Evolutionary conservation across 306 rosid genomes (phyloP), one percentile per base, ranked within the genome.

Genomic region (Castanopsis chinensis): DNA sequence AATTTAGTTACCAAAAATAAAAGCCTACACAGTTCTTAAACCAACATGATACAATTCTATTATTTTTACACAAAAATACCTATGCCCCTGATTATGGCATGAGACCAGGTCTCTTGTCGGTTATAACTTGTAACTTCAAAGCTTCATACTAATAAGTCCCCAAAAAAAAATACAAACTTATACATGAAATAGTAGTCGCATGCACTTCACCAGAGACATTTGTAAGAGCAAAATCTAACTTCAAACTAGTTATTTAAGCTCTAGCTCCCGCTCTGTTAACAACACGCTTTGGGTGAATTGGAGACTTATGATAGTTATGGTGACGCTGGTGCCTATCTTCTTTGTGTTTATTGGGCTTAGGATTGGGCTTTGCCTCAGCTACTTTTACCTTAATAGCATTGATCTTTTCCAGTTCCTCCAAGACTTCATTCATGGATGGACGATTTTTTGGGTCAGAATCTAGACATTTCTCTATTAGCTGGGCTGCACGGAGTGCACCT

Each of bases 361-460:
- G 14, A 0, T 5, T 21, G 45, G 35, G 1, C 76, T 83, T 90
- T 25, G 82, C 75, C 3, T 41, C 74, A 35, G 79, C 89, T 30
- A 91, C 84, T 8, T 74, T 87, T 1, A 75, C 72, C 56, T 58
- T 80, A 0, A 81, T 75, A 68, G 17, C 52, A 61, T 83, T 73
- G 6, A 86, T 61, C 32, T 49, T 86, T 78, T 85, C 85, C 13
- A 93, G 57, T 18, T 56, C 41, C 2, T 4, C 74, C 85, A 91
- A 20, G 32, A 96, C 87, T 14, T 89, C 81, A 12, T 82, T 85
- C 97, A 96, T 93, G 1, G 91, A 85, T 0, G 99, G 99, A 11
- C 98, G 85, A 0, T 69, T 73, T 72, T 80, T 90, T 0, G 87
- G 99, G 54, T 89, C 90, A 4, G 85, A 7, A 25, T 91, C 88